Percentiles rank a stretch among this genome's conserved stretches.
Conservation (phyloP, 1,284 basidiomycete species). For the Trametes sp. region DNA sequence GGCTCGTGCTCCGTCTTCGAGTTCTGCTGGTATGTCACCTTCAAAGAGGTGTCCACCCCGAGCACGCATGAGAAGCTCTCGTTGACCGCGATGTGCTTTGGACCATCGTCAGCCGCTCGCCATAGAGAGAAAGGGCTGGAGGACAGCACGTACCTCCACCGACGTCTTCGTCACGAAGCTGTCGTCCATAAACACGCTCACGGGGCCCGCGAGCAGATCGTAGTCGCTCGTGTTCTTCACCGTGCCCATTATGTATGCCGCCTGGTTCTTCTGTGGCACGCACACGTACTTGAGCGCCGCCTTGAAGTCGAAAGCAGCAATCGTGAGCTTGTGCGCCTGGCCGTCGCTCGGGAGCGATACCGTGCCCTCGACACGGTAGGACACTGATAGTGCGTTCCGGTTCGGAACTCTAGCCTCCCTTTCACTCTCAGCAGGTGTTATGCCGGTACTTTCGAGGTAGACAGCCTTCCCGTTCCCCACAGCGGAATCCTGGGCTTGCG, state of each 20-base stretch:
- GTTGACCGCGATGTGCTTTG: conserved; percentile 53
- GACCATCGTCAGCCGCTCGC: background rate
- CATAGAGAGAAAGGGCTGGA: background rate
- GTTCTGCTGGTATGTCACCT: conserved; percentile 55
- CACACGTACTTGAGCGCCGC: conserved; percentile 55
- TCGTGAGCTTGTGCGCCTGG: conserved; percentile 57
- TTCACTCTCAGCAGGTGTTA: no score
- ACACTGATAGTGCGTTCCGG: conserved; percentile 52
- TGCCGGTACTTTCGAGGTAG: no score
- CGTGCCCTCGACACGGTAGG: conserved; percentile 55
- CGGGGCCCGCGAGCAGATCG: conserved; percentile 56
- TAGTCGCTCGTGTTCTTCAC: conserved; percentile 61
- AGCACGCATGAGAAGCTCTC: conserved; percentile 63
- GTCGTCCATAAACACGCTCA: conserved; percentile 58
- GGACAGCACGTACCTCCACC: conserved; percentile 46
- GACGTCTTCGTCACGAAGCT: conserved; percentile 55
- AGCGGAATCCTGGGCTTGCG: no score
- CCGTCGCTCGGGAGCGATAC: conserved; percentile 61
- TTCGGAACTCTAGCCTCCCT: background rate
- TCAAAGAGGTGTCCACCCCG: conserved; percentile 57
- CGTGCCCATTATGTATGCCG: conserved; percentile 51
- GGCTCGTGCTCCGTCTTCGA: conserved; percentile 44
- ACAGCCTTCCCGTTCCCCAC: no score
- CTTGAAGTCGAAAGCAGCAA: conserved; percentile 57
- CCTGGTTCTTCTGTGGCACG: conserved; percentile 54